These are phyloP conservation scores for Gamarada debralockiae DNA, from an alignment of 495 filamentous ascomycete species.

Conservation along the genomic window DNA sequence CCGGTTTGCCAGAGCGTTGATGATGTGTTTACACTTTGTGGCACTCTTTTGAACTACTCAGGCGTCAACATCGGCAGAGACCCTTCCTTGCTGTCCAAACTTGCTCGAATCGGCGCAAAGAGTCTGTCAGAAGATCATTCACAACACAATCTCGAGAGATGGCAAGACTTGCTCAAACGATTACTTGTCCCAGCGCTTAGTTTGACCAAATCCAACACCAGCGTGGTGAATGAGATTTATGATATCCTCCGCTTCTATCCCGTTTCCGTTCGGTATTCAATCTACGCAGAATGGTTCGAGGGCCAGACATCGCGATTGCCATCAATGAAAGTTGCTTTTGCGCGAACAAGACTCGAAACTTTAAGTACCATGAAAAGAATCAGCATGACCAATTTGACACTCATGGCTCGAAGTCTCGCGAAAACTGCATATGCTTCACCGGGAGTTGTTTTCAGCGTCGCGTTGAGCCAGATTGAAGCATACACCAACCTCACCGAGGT, in stretches of 20 bases:
- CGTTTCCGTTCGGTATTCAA: slow-evolving; percentile 70
- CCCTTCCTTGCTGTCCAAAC: slow-evolving; percentile 66
- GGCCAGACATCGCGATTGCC: slow-evolving; percentile 71
- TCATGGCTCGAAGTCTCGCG: slow-evolving; percentile 79
- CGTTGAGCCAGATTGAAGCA: slow-evolving; percentile 80
- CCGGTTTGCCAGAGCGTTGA: slow-evolving; percentile 87
- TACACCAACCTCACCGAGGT: slow-evolving; percentile 92
- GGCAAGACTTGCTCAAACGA: slow-evolving; percentile 76
- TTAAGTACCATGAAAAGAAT: slow-evolving; percentile 79
- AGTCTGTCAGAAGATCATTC: slow-evolving; percentile 70
- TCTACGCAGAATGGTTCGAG: slow-evolving; percentile 91
- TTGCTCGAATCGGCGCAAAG: slow-evolving; percentile 75
- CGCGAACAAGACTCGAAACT: slow-evolving; percentile 69
- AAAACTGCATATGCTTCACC: slow-evolving; percentile 85
- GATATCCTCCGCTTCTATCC: slow-evolving; percentile 75
- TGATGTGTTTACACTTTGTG: slow-evolving; percentile 84
- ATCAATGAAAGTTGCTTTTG: slow-evolving; percentile 76
- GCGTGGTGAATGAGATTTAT: slow-evolving; percentile 80
- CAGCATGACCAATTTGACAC: slow-evolving; percentile 75
- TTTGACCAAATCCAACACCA: slow-evolving; percentile 75
- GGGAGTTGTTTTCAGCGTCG: slow-evolving; percentile 85
- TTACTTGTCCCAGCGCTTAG: slow-evolving; percentile 81
- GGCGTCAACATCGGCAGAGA: slow-evolving; percentile 89
- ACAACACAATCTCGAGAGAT: slow-evolving; percentile 61
- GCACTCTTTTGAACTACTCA: slow-evolving; percentile 76